A percentile compares a stretch with the other conserved stretches of the same genome.
phyloP scores from a whole-genome alignment of 2,329 filamentous ascomycete species.

The Pseudogymnoascus sp. region DNA sequence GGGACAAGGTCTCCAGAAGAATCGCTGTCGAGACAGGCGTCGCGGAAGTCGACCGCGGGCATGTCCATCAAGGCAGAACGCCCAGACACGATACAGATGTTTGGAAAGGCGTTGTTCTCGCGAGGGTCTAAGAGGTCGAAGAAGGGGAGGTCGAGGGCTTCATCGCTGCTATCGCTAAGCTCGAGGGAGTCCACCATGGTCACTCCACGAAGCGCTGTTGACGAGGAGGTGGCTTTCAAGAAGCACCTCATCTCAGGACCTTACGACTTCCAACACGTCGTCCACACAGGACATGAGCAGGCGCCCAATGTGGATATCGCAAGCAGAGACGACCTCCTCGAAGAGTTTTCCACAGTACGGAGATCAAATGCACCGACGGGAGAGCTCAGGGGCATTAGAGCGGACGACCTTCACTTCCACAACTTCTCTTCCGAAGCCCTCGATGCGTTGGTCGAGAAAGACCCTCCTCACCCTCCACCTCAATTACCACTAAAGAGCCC shows the following conservation, averaged over 20 bases:
- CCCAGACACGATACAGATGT: constrained; percentile 50
- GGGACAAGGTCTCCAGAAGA: constrained; percentile 21
- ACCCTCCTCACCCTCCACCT: constrained; percentile 16
- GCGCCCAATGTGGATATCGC: constrained; percentile 32
- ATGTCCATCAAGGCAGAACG: constrained; percentile 43
- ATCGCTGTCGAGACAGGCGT: constrained; percentile 47
- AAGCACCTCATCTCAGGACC: constrained; percentile 52
- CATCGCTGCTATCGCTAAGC: constrained; percentile 2
- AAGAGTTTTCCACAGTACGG: constrained; percentile 37
- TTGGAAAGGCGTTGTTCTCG: constrained; percentile 52
- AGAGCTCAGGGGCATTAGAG: constrained; percentile 31
- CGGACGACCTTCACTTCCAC: constrained; percentile 38
- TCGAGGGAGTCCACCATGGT: constrained; percentile 1
- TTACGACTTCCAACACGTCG: constrained; percentile 60
- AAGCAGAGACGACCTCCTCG: constrained; percentile 35
- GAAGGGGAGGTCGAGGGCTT: constrained; percentile 34
- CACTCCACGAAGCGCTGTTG: not conserved
- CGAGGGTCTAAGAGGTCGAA: constrained; percentile 42
- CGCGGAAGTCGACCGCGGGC: constrained; percentile 46
- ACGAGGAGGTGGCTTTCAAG: constrained; percentile 20
- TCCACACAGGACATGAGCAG: constrained; percentile 47
- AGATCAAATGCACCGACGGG: constrained; percentile 31
- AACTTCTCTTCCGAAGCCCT: constrained; percentile 42
- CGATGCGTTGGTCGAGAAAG: constrained; percentile 18
- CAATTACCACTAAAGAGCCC: constrained; percentile 4